phyloP scores from a whole-genome alignment of 192 early-diverging fungal species.

The Backusella macrospora region DNA sequence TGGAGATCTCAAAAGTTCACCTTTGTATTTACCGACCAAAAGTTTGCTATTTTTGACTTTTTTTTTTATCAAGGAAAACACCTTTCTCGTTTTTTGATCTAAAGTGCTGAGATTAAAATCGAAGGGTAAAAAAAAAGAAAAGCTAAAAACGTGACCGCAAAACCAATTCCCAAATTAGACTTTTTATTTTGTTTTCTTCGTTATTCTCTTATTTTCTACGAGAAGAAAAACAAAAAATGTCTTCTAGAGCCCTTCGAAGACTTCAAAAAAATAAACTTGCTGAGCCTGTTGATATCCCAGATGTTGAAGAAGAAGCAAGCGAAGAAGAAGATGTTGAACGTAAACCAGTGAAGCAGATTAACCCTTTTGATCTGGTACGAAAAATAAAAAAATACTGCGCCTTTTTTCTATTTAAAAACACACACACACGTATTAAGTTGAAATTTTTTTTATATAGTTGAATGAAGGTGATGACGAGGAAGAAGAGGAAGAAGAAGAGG shows the following conservation, averaged over 20 bases:
- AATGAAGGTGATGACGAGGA: constrained; percentile 51
- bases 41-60: too few relatives aligned
- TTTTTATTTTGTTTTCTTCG: background rate
- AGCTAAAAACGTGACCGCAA: background rate
- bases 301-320: constrained; percentile 23
- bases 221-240: constrained; percentile 22
- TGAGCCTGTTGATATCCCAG: background rate
- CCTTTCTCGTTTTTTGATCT: too few relatives aligned
- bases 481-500: constrained; percentile 41
- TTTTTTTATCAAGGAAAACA: too few relatives aligned
- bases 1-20: too few relatives aligned
- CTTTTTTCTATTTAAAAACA: background rate
- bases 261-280: constrained; percentile 33
- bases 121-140: too few relatives aligned
- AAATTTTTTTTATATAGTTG: constrained; percentile 44
- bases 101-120: too few relatives aligned
- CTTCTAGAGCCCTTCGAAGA: constrained; percentile 36
- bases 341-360: constrained; percentile 39
- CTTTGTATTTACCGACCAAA: too few relatives aligned
- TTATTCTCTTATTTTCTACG: background rate
- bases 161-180: too few relatives aligned
- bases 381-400: constrained; percentile 2
- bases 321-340: constrained; percentile 45
- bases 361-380: constrained; percentile 66
- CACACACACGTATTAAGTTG: background rate